Conservation (phyloP, 2,329 filamentous ascomycete genomes). For the Penicillium olsonii region DNA sequence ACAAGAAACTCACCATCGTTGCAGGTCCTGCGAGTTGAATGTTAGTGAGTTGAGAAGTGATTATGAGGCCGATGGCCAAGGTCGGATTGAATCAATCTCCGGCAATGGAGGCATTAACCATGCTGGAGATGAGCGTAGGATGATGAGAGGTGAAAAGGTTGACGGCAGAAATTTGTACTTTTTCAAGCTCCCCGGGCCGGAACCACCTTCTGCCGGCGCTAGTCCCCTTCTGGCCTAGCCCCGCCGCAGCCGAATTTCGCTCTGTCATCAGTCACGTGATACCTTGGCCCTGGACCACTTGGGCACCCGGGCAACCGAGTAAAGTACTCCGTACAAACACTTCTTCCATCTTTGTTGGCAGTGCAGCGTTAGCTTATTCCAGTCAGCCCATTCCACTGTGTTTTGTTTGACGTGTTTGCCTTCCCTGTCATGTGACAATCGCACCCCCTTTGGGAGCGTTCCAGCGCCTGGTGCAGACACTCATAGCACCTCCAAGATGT, state of each 20-base stretch:
- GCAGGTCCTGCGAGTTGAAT: constrained; percentile 7
- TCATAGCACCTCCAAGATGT: not conserved
- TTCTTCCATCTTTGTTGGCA: too few species aligned
- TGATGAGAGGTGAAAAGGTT: constrained; percentile 18
- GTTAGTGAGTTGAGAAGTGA: not conserved
- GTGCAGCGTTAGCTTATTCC: too few species aligned
- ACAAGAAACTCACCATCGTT: constrained; percentile 32
- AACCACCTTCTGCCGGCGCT: constrained; percentile 32
- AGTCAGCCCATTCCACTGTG: too few species aligned
- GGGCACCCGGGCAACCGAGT: too few species aligned
- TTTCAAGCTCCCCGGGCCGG: constrained; percentile 35
- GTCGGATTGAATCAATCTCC: constrained; percentile 7
- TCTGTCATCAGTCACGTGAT: not conserved
- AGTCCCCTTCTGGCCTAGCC: constrained; percentile 12
- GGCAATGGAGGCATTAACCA: constrained; percentile 21
- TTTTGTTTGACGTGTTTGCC: too few species aligned
- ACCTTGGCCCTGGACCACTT: too few species aligned
- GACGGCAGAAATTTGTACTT: constrained; percentile 27
- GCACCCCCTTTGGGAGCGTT: not conserved
- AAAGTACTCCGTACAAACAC: too few species aligned
- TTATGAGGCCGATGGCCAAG: not conserved
- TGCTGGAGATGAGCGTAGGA: constrained; percentile 21
- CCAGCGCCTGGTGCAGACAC: not conserved
- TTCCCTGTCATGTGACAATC: too few species aligned
- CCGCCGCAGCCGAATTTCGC: not conserved